Evolutionary conservation across 106 monocot genomes (phyloP), one percentile per base, ranked within the genome.

Genomic region (Allium sativum): DNA sequence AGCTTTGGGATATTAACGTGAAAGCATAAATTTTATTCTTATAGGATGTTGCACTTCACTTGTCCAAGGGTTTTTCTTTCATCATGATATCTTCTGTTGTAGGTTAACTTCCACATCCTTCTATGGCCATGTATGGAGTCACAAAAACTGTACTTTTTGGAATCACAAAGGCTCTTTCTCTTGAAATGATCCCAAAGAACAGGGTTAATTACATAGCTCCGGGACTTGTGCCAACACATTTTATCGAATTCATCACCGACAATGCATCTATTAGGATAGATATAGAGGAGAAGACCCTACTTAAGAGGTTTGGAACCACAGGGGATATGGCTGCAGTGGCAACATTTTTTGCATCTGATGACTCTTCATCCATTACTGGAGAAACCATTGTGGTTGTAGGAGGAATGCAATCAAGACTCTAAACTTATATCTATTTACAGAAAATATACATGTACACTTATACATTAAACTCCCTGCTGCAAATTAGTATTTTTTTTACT

Each of bases 1-100:
- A 96, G 68, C 74, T 87, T 56, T 96, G 96, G 96, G 90, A 96
- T 21, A 74, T 91, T 53, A 96, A 96, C 74, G 96, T 96, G 13
- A 96, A 96, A 72, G 73, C 90, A 22, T 61, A 83, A 13, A 80
- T 96, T 48, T 69, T 96, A 22, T 66, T 96, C 43, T 44, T 91
- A 16, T 65, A 96, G 95, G 82, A 62, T 71, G 81, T 74, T 67
- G 81, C 79, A 16, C 62, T 87, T 10, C 65, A 82, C 65, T 62
- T 96, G 70, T 68, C 68, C 0, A 87, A 96, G 54, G 96, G 87
- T 22, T 96, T 90, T 50, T 79, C 90, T 9, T 77, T 96, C 45
- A 91, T 96, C 45, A 62, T 96, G 22, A 78, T 96, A 55, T 81
- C 90, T 55, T 96, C 96, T 12, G 81, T 96, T 76, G 73, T 59